Evolutionary conservation across 768 basidiomycete genomes (phyloP).

Genomic region (Kwoniella newhampshirensis): DNA sequence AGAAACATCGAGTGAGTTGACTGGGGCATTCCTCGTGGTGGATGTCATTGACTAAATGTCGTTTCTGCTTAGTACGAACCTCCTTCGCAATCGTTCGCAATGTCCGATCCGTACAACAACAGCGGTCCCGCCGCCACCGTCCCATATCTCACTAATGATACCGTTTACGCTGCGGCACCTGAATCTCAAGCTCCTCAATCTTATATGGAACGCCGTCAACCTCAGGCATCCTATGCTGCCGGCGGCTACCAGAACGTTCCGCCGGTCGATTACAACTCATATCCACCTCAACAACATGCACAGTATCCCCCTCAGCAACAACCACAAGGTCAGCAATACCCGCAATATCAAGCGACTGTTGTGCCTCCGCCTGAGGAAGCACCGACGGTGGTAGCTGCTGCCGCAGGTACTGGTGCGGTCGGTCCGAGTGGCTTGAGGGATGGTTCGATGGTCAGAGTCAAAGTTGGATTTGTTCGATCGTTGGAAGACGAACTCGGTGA

Average conservation of each 20-base stretch:
- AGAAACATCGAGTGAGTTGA: constrained; percentile 38
- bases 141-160: constrained; percentile 18
- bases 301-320: no score
- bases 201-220: constrained; percentile 12
- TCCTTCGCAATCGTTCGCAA: constrained; percentile 38
- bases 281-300: no score
- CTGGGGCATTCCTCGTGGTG: neutral
- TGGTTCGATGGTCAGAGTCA: constrained; percentile 47
- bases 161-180: constrained; percentile 10
- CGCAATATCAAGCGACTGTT: neutral
- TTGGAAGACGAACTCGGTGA: constrained; percentile 52
- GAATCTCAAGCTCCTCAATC: constrained; percentile 1
- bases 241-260: constrained; percentile 7
- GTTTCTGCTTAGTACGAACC: constrained; percentile 31
- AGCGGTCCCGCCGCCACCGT: constrained; percentile 6
- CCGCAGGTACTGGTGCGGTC: neutral
- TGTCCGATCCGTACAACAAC: constrained; percentile 28
- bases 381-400: neutral
- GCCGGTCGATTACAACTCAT: constrained; percentile 9
- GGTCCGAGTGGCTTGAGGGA: constrained; percentile 29
- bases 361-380: neutral
- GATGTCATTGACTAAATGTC: neutral
- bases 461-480: constrained; percentile 47
- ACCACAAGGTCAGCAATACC: no score
- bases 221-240: neutral